Evolutionary conservation across 148 eudicot species (phyloP), one percentile per base, ranked within the genome.

Genomic region (Simmondsia chinensis): DNA sequence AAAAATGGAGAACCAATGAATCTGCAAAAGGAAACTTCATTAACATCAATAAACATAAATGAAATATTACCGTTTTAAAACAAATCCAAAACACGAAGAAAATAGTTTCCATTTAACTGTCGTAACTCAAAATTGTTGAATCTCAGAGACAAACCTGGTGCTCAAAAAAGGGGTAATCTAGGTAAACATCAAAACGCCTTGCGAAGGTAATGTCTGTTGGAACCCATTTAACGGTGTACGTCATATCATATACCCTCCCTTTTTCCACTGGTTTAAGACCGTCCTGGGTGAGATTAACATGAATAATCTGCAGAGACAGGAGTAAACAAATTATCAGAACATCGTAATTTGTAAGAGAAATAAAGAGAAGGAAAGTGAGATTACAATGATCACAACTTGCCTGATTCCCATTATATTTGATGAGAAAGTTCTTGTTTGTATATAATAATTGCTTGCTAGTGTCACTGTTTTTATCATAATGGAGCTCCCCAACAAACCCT

Each of bases 141-240:
- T 10, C 38, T 33, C 10, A 19, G 34, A 9, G 19, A 33, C 48
- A 34, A 23, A 89, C 97, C 95, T 89, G 97, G 58, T 89, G 97
- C 82, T 89, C 97, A 64, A 89, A 89, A 57, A 89, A 89, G 32
- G 94, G 97, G 68, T 81, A 84, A 58, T 89, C 97, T 61, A 89
- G 66, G 73, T 89, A 89, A 32, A 89, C 97, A 73, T 89, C 94
- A 60, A 89, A 89, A 50, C 97, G 95, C 33, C 71, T 87, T 4
- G 95, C 87, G 65, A 77, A 89, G 22, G 82, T 59, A 50, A 83
- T 49, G 53, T 84, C 70, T 43, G 87, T 84, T 27, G 55, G 61
- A 21, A 65, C 54, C 97, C 97, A 89, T 60, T 67, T 78, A 43
- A 89, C 93, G 30, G 97, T 73, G 54, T 84, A 89, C 7, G 97